Percentiles rank a stretch among this genome's conserved stretches.
These are phyloP conservation scores for Cinchona pubescens DNA, from an alignment of 257 asterid species.

Conservation along the genomic window DNA sequence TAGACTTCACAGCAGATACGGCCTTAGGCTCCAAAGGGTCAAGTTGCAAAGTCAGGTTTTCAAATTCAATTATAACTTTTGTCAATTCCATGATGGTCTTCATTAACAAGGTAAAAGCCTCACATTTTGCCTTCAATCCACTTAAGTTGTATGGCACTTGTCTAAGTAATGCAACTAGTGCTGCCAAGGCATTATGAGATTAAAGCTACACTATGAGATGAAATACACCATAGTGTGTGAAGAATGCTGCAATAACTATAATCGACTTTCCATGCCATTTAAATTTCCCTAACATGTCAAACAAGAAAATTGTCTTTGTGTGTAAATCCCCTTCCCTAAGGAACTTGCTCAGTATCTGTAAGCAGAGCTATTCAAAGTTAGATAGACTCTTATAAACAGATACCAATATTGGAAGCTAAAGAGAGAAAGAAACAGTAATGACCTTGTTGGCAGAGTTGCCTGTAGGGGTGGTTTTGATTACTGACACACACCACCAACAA, in stretches of 20 bases:
- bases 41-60: constrained; percentile 42
- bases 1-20: constrained; percentile 34
- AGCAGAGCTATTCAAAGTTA: constrained; percentile 15
- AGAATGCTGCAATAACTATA: constrained; percentile 54
- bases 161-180: constrained; percentile 37
- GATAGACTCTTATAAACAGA: not conserved
- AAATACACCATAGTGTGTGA: constrained; percentile 42
- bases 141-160: constrained; percentile 32
- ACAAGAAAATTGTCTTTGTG: constrained; percentile 41
- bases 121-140: constrained; percentile 30
- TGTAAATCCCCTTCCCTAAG: constrained; percentile 41
- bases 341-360: constrained; percentile 42
- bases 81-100: constrained; percentile 48
- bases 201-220: constrained; percentile 46
- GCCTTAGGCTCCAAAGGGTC: constrained; percentile 39
- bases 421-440: constrained; percentile 6
- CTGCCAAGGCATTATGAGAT: constrained; percentile 43
- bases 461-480: too few relatives aligned
- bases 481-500: too few relatives aligned
- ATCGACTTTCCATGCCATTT: constrained; percentile 66
- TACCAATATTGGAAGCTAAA: not conserved
- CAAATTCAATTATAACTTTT: constrained; percentile 38
- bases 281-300: constrained; percentile 49
- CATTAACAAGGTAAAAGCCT: constrained; percentile 48
- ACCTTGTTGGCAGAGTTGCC: too few relatives aligned